Evolutionary conservation across 202 grass and related monocot genomes (phyloP), one percentile per base, ranked within the genome.

Genomic region (Digitaria exilis): DNA sequence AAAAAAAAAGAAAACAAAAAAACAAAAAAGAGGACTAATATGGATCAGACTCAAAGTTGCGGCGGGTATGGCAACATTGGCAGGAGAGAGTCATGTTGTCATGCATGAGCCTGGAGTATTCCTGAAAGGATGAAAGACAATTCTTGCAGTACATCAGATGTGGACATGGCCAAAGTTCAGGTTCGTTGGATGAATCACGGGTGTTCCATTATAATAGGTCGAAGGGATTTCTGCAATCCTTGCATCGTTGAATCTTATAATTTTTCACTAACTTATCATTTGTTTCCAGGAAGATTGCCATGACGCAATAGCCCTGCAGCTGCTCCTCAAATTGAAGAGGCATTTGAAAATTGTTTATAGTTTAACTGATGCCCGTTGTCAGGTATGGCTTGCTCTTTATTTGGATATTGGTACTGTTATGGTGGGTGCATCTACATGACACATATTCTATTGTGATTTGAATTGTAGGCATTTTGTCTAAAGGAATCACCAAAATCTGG

Each of bases 271-370:
- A 79, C 17, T 22, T 79, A 18, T 35, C 72, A 29, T 76, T 90
- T 71, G 13, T 81, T 85, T 77, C 86, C 81, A 96, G 96, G 93
- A 87, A 76, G 89, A 96, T 86, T 94, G 93, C 84, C 89, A 89
- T 88, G 86, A 88, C 43, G 88, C 93, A 58, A 88, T 96, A 79
- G 93, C 96, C 78, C 59, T 99, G 43, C 93, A 96, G 84, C 91
- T 99, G 65, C 96, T 98, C 14, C 81, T 98, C 54, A 99, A 94
- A 88, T 49, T 99, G 86, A 99, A 99, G 88, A 94, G 96, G 70
- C 91, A 99, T 92, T 79, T 99, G 83, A 99, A 99, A 92, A 84
- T 92, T 73, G 83, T 94, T 41, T 99, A 94, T 80, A 86, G 89
- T 86, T 77, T 99, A 80, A 94, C 86, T 45, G 93, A 99, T 71